Conservation (phyloP, 2,329 filamentous ascomycete species). For the Fusarium sp. region DNA sequence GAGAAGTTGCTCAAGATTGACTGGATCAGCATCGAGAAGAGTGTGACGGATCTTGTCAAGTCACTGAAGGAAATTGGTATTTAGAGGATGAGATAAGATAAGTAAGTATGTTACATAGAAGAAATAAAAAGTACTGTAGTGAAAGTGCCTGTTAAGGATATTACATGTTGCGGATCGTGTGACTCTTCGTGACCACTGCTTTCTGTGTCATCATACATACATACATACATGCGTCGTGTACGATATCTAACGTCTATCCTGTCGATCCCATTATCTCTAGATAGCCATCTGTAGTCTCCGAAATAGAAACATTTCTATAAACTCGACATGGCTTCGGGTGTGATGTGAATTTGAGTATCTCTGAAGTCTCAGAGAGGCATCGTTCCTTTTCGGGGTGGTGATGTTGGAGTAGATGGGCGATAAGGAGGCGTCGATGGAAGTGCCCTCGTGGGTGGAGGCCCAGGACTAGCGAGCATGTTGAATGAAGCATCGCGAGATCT, state of each 20-base stretch:
- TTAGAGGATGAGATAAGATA: constrained; percentile 8
- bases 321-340: too few relatives aligned
- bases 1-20: constrained; percentile 69
- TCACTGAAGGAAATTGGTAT: constrained; percentile 63
- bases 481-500: constrained; percentile 19
- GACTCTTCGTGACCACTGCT: constrained; percentile 3
- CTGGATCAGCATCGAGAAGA: constrained; percentile 70
- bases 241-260: neutral
- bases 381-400: constrained; percentile 8
- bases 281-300: neutral
- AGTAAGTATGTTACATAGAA: constrained; percentile 2
- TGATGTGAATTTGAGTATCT: neutral
- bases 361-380: neutral
- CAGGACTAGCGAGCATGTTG: constrained; percentile 46
- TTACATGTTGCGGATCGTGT: constrained; percentile 6
- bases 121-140: neutral
- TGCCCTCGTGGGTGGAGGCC: constrained; percentile 58
- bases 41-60: constrained; percentile 70
- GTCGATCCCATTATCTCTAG: constrained; percentile 42
- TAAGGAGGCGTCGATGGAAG: constrained; percentile 43
- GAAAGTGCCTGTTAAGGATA: neutral
- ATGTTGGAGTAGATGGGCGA: constrained; percentile 22
- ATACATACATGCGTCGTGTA: neutral
- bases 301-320: neutral
- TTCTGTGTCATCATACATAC: constrained; percentile 2